These are phyloP conservation scores for Lasiosphaeriaceae sp. DNA, from an alignment of 495 filamentous ascomycete genomes.

Conservation along the genomic window DNA sequence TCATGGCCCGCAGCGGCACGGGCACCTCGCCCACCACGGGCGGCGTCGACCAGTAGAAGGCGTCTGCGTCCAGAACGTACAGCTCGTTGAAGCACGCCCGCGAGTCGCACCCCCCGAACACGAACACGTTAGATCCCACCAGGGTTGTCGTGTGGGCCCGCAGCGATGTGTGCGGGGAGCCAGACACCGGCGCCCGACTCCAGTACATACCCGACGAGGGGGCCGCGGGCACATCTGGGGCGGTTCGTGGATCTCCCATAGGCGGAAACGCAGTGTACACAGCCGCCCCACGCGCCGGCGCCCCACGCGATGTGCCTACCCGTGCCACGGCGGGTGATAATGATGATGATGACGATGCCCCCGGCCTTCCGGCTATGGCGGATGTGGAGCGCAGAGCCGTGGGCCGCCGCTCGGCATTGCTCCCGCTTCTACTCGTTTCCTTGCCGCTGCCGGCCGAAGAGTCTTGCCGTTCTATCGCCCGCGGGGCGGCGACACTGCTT, in stretches of 20 bases:
- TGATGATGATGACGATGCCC: slow-evolving; percentile 1
- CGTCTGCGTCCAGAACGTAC: slow-evolving; percentile 62
- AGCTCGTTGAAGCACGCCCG: slow-evolving; percentile 62
- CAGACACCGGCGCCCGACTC: slow-evolving; percentile 56
- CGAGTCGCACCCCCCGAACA: slow-evolving; percentile 65
- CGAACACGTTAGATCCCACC: slow-evolving; percentile 57
- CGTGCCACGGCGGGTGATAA: slow-evolving; percentile 7
- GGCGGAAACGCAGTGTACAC: slow-evolving; percentile 48
- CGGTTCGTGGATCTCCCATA: slow-evolving; percentile 51
- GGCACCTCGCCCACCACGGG: slow-evolving; percentile 58
- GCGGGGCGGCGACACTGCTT: not conserved
- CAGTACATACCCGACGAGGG: slow-evolving; percentile 70
- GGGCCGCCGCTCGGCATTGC: slow-evolving; percentile 24
- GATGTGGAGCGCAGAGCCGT: slow-evolving; percentile 47
- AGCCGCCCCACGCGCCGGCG: slow-evolving; percentile 29
- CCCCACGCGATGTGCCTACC: slow-evolving; percentile 24
- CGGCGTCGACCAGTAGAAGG: slow-evolving; percentile 59
- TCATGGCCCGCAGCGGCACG: slow-evolving; percentile 61
- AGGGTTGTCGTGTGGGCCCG: slow-evolving; percentile 61
- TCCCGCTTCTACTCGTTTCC: slow-evolving; percentile 22
- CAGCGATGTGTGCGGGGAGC: slow-evolving; percentile 51
- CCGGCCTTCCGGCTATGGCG: slow-evolving; percentile 44
- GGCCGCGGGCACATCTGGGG: slow-evolving; percentile 54
- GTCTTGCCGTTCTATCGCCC: slow-evolving; percentile 38
- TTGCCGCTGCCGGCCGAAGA: slow-evolving; percentile 38